Evolutionary conservation across 192 early-diverging fungal genomes (phyloP).

Genomic region (Entrophospora sp.): DNA sequence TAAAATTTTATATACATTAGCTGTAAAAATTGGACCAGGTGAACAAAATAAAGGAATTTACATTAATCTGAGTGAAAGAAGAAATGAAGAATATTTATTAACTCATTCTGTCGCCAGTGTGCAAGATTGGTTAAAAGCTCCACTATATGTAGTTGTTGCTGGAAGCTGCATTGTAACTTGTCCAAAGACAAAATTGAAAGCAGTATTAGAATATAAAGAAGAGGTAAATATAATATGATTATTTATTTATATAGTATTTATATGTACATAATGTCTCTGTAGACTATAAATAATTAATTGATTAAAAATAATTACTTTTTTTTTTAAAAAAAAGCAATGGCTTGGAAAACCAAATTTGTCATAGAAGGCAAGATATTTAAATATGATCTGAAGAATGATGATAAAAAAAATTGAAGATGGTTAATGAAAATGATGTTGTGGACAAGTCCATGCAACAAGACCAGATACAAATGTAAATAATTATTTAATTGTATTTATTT

Average conservation of each 20-base stretch:
- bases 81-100: conserved; percentile 56
- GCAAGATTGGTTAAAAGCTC: conserved; percentile 58
- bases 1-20: too few species aligned
- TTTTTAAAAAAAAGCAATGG: conserved; percentile 32
- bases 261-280: background rate
- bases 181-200: conserved; percentile 48
- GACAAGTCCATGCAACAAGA: conserved; percentile 34
- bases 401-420: conserved; percentile 41
- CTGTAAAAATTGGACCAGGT: conserved; percentile 60
- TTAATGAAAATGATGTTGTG: conserved; percentile 42
- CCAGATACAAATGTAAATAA: conserved; percentile 15
- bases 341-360: conserved; percentile 59
- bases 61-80: conserved; percentile 44
- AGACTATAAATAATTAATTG: background rate
- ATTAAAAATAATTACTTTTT: background rate
- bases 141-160: conserved; percentile 50
- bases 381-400: conserved; percentile 42
- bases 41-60: conserved; percentile 57
- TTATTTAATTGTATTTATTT: background rate
- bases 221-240: conserved; percentile 28
- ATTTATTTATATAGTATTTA: background rate
- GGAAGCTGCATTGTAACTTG: conserved; percentile 57
- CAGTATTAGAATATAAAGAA: conserved; percentile 63
- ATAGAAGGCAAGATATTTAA: conserved; percentile 58
- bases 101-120: conserved; percentile 60